phyloP scores from a whole-genome alignment of 148 eudicot genomes.

The Limonium bicolor region DNA sequence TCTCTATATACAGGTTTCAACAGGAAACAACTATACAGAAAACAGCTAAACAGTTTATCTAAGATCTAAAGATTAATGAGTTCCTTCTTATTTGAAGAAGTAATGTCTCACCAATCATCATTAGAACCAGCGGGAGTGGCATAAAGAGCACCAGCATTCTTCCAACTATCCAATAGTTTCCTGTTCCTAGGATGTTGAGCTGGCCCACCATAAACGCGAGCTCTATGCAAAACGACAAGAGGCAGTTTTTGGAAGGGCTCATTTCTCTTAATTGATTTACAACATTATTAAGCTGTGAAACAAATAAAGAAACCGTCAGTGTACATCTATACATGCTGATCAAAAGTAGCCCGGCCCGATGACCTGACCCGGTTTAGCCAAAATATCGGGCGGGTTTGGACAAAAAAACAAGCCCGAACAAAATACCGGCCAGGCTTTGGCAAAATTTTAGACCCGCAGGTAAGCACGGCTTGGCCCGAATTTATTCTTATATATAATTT shows the following conservation, averaged over 20 bases:
- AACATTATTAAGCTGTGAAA: constrained; percentile 39
- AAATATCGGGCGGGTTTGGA: no score
- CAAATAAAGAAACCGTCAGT: constrained; percentile 2
- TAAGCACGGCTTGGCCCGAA: no score
- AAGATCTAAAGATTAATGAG: background rate
- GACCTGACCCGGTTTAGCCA: no score
- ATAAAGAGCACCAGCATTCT: constrained; percentile 58
- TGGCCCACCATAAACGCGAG: constrained; percentile 53
- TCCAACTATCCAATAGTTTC: constrained; percentile 51
- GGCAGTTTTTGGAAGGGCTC: constrained; percentile 67
- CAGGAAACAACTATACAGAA: no score
- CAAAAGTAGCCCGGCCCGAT: no score
- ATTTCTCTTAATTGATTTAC: constrained; percentile 37
- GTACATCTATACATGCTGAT: background rate
- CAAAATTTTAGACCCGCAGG: no score
- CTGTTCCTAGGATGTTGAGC: constrained; percentile 37
- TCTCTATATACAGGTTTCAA: background rate
- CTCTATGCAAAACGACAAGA: constrained; percentile 55
- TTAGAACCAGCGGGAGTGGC: constrained; percentile 74
- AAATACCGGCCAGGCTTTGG: no score
- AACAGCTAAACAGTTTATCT: no score
- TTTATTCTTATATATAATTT: no score
- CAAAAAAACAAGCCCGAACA: no score
- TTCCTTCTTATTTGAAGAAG: background rate
- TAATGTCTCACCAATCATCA: constrained; percentile 58